Conservation (phyloP, 2,329 filamentous ascomycete species). For the Verticillium nonalfalfae region DNA sequence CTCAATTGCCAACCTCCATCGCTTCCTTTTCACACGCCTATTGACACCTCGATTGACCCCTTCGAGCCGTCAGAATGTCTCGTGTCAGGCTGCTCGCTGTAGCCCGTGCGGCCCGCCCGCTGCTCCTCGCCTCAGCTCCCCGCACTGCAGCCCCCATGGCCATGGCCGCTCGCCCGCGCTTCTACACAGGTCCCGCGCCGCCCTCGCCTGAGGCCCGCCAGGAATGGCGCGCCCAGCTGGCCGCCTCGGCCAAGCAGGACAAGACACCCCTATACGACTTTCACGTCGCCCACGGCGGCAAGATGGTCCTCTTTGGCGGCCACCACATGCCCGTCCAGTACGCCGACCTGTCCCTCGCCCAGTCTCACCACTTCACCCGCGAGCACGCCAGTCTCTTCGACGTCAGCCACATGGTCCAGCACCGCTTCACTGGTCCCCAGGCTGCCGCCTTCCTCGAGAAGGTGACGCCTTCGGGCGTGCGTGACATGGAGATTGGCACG, state of each 20-base stretch:
- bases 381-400: constrained; percentile 88
- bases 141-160: not conserved
- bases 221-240: constrained; percentile 11
- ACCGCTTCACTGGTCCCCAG: constrained; percentile 74
- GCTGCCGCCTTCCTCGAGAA: constrained; percentile 76
- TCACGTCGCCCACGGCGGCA: constrained; percentile 71
- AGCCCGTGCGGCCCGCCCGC: not conserved
- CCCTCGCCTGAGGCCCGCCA: not conserved
- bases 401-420: constrained; percentile 94
- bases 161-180: not conserved
- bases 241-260: constrained; percentile 28
- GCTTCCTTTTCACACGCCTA: not conserved
- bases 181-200: not conserved
- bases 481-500: constrained; percentile 56
- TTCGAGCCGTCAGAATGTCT: not conserved
- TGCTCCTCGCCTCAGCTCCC: not conserved
- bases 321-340: constrained; percentile 94
- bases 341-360: constrained; percentile 64
- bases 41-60: not conserved
- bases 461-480: constrained; percentile 72
- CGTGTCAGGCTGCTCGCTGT: not conserved
- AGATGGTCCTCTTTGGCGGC: constrained; percentile 95
- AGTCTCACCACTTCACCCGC: constrained; percentile 87
- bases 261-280: constrained; percentile 75
- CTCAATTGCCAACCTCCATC: not conserved